A percentile compares a stretch with the other conserved stretches of the same genome.
phyloP scores from a whole-genome alignment of 139 green algal genomes.

The Chlorella sp. region DNA sequence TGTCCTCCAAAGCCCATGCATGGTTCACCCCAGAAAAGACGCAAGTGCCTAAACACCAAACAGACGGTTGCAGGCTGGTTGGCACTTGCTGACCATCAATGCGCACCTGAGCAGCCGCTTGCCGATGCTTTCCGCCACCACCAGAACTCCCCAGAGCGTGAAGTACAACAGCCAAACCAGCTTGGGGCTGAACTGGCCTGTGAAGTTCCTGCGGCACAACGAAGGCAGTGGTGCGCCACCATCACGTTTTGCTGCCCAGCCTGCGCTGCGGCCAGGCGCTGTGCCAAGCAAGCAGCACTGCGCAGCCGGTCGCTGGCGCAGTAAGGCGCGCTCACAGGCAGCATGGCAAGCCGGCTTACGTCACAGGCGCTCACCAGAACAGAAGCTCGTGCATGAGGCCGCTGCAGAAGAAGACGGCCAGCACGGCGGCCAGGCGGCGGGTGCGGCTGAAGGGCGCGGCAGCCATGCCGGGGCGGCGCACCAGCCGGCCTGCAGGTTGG shows the following conservation, averaged over 20 bases:
- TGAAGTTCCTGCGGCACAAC: neutral
- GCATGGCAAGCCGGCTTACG: neutral
- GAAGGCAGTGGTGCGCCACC: no score
- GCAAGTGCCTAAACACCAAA: neutral
- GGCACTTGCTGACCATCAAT: neutral
- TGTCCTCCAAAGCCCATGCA: no score
- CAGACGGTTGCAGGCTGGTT: neutral
- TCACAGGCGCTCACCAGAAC: neutral
- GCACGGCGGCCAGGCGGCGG: slow-evolving; percentile 1
- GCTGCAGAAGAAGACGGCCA: neutral
- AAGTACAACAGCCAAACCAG: neutral
- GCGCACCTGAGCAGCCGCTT: neutral
- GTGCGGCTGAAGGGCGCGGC: neutral
- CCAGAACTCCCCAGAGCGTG: neutral
- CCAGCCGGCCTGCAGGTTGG: neutral
- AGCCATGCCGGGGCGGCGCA: neutral
- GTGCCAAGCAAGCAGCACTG: no score
- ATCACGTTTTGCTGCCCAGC: no score
- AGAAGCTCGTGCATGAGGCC: neutral
- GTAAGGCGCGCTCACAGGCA: neutral
- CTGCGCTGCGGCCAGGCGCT: no score
- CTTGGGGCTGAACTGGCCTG: neutral
- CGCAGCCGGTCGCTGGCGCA: no score
- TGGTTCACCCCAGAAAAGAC: neutral
- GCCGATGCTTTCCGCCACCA: neutral